Evolutionary conservation across 192 early-diverging fungal species (phyloP), one percentile per base, ranked within the genome.

Genomic region (Powellomyces hirtus): DNA sequence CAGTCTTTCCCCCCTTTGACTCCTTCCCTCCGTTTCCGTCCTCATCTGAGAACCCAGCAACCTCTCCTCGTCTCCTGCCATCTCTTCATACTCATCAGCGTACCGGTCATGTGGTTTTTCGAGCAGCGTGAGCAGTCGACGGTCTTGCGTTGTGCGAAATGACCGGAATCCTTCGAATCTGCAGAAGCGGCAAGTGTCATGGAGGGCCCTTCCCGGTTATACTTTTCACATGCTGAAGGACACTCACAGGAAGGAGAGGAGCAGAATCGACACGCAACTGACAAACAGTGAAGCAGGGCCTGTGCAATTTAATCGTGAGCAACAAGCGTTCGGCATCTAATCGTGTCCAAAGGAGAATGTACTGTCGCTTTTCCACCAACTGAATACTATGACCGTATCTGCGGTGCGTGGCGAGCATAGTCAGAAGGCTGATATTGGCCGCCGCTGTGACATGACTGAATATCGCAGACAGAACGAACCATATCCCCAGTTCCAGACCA

Each of bases 81-180:
- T n/a, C n/a, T n/a, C n/a, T n/a, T n/a, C n/a, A n/a, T n/a, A n/a
- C n/a, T n/a, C n/a, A n/a, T n/a, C n/a, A 26, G 4, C 46, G 46
- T 49, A 49, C 46, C 46, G 46, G 26, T 33, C 53, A 26, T 56
- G 24, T 16, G 53, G 53, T 30, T 26, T 56, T 33, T 56, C 53
- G 3, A 56, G 18, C 53, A 29, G 3, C 5, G 22, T 3, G 14
- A 56, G 27, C 27, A 56, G 29, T 2, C 53, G 53, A 7, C 31
- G 22, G 53, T 56, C 53, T 29, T 56, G 53, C 16, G 22, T 4
- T 4, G 4, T 56, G 22, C 53, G 53, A 30, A 56, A 56, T 16
- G 53, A 26, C 16, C 53, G 53, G 26, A 56, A 56, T 22, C 27
- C 53, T 29, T 56, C 53, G 53, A 56, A 56, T 18, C 53, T 56